These are phyloP conservation scores for Saccharum officinarum DNA, from an alignment of 176 grass and related monocot genomes.

Conservation along the genomic window DNA sequence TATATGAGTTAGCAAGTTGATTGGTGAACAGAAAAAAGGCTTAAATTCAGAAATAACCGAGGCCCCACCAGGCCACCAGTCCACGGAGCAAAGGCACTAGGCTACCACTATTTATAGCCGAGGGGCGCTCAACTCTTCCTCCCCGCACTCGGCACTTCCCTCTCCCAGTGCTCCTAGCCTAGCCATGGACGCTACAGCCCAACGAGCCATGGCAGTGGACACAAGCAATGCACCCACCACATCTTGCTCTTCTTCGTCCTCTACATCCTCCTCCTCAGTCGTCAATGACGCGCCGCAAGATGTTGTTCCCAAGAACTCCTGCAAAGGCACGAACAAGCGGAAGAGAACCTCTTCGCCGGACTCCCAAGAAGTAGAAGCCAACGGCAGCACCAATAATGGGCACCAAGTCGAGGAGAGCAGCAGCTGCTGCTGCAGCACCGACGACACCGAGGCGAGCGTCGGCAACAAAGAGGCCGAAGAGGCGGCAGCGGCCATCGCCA, in stretches of 20 bases:
- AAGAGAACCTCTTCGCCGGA: slow-evolving; percentile 36
- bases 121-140: background rate
- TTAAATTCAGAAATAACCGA: background rate
- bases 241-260: slow-evolving; percentile 38
- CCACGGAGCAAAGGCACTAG: background rate
- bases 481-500: background rate
- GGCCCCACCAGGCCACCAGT: background rate
- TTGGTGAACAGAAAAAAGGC: background rate
- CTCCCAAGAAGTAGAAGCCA: background rate
- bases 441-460: background rate
- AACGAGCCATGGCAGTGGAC: slow-evolving; percentile 46
- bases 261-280: slow-evolving; percentile 20
- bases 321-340: slow-evolving; percentile 36
- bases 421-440: slow-evolving; percentile 48
- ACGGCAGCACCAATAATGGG: background rate
- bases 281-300: slow-evolving; percentile 11
- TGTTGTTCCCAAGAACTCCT: slow-evolving; percentile 13
- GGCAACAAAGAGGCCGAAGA: background rate
- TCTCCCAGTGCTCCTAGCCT: background rate
- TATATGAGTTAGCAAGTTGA: no score
- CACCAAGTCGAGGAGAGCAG: slow-evolving; percentile 47
- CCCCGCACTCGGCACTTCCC: background rate
- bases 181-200: slow-evolving; percentile 47
- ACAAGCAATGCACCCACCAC: slow-evolving; percentile 45
- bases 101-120: slow-evolving; percentile 38